Percentiles rank a stretch among this genome's conserved stretches.
Conservation (phyloP, 768 basidiomycete species). For the Termitomyces sp. region DNA sequence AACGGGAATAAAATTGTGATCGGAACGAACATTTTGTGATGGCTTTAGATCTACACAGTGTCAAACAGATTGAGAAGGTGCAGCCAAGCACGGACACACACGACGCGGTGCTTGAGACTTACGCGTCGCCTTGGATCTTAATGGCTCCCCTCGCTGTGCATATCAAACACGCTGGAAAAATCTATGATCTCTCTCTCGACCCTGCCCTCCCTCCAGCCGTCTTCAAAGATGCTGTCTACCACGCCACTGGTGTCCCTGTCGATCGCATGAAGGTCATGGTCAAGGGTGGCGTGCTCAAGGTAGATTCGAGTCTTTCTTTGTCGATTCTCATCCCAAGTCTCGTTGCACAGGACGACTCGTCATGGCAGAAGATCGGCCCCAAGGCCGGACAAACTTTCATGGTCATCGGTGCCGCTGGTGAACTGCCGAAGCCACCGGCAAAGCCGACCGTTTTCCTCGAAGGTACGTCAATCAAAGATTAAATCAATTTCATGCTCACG, state of each 20-base stretch:
- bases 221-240: conserved; percentile 84
- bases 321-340: neutral
- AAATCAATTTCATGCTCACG: neutral
- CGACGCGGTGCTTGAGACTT: conserved; percentile 6
- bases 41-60: conserved; percentile 11
- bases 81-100: conserved; percentile 10
- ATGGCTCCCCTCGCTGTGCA: conserved; percentile 74
- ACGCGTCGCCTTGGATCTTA: conserved; percentile 20
- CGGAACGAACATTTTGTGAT: conserved; percentile 4
- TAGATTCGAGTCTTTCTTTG: conserved; percentile 20
- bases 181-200: conserved; percentile 67
- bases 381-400: conserved; percentile 88
- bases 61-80: conserved; percentile 2
- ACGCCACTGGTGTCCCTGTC: conserved; percentile 77
- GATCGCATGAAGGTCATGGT: conserved; percentile 98
- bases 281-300: conserved; percentile 89
- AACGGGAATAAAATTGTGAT: conserved; percentile 11
- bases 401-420: conserved; percentile 91
- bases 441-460: conserved; percentile 81
- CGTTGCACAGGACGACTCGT: conserved; percentile 67
- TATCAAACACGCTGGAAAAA: conserved; percentile 89
- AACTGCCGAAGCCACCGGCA: conserved; percentile 83
- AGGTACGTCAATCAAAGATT: conserved; percentile 37
- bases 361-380: conserved; percentile 78
- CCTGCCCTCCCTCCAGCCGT: conserved; percentile 57